Percentiles rank a stretch among this genome's conserved stretches.
phyloP scores from a whole-genome alignment of 2,329 filamentous ascomycete species.

The Diatrype stigma region DNA sequence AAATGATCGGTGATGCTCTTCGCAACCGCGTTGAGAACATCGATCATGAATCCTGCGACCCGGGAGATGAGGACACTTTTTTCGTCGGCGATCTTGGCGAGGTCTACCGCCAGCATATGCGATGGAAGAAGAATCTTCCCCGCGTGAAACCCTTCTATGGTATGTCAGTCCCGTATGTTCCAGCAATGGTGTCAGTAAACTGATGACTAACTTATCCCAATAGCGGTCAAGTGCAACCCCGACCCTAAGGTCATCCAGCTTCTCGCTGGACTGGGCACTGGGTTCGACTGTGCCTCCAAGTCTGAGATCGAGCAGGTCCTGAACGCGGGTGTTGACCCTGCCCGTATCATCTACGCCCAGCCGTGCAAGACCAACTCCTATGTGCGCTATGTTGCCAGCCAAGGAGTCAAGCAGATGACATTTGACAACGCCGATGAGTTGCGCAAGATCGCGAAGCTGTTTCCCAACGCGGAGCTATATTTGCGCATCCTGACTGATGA shows the following conservation, averaged over 20 bases:
- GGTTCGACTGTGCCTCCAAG: constrained; percentile 98
- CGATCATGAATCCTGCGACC: constrained; percentile 81
- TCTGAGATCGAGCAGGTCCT: constrained; percentile 92
- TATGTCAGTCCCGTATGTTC: constrained; percentile 39
- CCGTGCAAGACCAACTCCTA: constrained; percentile 99
- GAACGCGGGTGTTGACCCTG: constrained; percentile 74
- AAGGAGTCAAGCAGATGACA: constrained; percentile 95
- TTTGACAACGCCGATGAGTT: constrained; percentile 98
- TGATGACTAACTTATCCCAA: constrained; percentile 9
- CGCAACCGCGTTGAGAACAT: constrained; percentile 79
- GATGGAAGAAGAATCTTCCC: constrained; percentile 92
- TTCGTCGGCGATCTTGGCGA: constrained; percentile 97
- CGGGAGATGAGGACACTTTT: constrained; percentile 95
- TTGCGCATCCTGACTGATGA: constrained; percentile 96
- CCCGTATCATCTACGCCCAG: constrained; percentile 97
- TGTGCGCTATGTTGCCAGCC: constrained; percentile 79
- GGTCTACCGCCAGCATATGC: constrained; percentile 96
- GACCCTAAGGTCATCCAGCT: constrained; percentile 85
- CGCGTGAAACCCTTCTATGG: constrained; percentile 96
- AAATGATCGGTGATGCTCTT: constrained; percentile 81
- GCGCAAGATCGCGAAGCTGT: constrained; percentile 93
- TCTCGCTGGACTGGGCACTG: constrained; percentile 81
- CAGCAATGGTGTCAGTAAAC: neutral
- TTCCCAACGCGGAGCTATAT: constrained; percentile 83
- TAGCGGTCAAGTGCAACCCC: constrained; percentile 98